These are phyloP conservation scores for Mucor irregularis DNA, from an alignment of 371 early-diverging fungal species.

Conservation along the genomic window DNA sequence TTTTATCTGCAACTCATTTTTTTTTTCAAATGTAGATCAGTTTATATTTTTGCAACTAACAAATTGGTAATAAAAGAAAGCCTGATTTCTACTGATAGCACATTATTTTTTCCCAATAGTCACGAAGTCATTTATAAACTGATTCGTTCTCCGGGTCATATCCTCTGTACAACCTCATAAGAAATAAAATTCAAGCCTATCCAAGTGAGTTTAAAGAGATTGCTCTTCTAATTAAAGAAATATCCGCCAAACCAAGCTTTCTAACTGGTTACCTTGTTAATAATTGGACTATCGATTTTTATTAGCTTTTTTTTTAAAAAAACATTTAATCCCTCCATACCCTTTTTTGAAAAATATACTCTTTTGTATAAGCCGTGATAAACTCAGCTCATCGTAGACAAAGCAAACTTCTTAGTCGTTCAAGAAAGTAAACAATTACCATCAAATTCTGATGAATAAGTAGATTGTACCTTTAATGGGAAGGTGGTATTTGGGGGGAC, in stretches of 20 bases:
- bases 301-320: background rate
- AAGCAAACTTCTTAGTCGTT: too few relatives aligned
- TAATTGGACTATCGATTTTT: background rate
- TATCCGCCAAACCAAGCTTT: slow-evolving; percentile 14
- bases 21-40: background rate
- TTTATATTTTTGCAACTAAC: background rate
- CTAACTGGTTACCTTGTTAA: slow-evolving; percentile 1
- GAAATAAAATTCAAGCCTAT: slow-evolving; percentile 12
- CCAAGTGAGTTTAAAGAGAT: slow-evolving; percentile 1
- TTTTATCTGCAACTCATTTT: background rate
- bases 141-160: slow-evolving; percentile 1
- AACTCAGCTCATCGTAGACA: too few relatives aligned
- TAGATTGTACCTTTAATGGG: background rate
- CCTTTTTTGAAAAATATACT: too few relatives aligned
- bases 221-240: slow-evolving; percentile 14
- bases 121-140: slow-evolving; percentile 8
- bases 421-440: too few relatives aligned
- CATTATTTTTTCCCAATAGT: slow-evolving; percentile 22
- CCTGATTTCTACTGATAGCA: background rate
- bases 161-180: slow-evolving; percentile 4
- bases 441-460: background rate
- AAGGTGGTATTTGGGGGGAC: too few relatives aligned
- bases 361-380: too few relatives aligned
- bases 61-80: background rate
- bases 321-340: background rate